Conservation (phyloP, 768 basidiomycete species). For the Mrakia gelida region DNA sequence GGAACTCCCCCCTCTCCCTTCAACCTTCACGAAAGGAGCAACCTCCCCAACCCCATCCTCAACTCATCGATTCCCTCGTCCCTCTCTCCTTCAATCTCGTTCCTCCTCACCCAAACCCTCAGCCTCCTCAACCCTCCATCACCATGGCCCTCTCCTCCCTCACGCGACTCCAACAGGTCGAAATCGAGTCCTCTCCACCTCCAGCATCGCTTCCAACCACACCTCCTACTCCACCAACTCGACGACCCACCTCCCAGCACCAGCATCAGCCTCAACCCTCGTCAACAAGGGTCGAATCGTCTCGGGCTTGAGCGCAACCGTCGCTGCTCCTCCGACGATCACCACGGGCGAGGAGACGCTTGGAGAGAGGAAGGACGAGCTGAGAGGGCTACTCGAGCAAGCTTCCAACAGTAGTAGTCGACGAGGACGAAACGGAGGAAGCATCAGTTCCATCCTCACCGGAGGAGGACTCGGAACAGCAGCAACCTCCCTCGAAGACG, state of each 20-base stretch:
- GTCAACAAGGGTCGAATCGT: slow-evolving; percentile 10
- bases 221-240: not conserved
- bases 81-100: not conserved
- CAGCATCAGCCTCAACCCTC: not conserved
- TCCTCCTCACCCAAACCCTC: slow-evolving; percentile 11
- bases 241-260: not conserved
- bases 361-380: slow-evolving; percentile 22
- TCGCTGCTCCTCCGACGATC: slow-evolving; percentile 12
- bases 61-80: slow-evolving; percentile 7
- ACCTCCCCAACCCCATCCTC: not conserved
- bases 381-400: slow-evolving; percentile 3
- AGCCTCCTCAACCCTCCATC: not conserved
- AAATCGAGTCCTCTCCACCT: slow-evolving; percentile 4
- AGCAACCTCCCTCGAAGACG: not conserved
- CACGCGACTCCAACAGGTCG: not conserved
- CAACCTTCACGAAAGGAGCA: not conserved
- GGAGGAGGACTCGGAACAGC: not conserved
- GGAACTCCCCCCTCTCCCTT: not conserved
- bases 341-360: slow-evolving; percentile 13
- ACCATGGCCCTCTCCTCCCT: not conserved
- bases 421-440: not conserved
- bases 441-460: not conserved
- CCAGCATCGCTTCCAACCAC: not conserved
- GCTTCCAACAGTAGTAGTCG: not conserved
- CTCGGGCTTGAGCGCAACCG: slow-evolving; percentile 11